Evolutionary conservation across 2,329 filamentous ascomycete species (phyloP).

Genomic region (Cordyceps tenuipes): DNA sequence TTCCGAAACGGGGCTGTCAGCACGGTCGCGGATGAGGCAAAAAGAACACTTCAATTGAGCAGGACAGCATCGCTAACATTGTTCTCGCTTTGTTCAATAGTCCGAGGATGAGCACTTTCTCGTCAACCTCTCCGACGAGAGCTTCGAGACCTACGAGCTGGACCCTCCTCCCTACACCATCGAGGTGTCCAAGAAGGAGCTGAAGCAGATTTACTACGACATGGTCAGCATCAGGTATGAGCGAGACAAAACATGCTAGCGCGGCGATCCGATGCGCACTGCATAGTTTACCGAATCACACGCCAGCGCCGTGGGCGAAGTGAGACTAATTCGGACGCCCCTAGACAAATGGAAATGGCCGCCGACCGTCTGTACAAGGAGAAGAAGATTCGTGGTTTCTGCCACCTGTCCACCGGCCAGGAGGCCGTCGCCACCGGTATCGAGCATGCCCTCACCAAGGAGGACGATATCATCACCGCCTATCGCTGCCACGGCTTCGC

Average conservation of each 20-base stretch:
- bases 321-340: slow-evolving; percentile 21
- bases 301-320: neutral
- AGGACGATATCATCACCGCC: slow-evolving; percentile 92
- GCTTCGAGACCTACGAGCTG: slow-evolving; percentile 98
- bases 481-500: slow-evolving; percentile 99
- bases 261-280: neutral
- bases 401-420: slow-evolving; percentile 94
- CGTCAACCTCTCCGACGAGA: slow-evolving; percentile 91
- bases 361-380: slow-evolving; percentile 99
- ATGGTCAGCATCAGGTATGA: slow-evolving; percentile 90
- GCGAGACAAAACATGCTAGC: slow-evolving; percentile 3
- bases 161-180: slow-evolving; percentile 92
- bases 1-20: neutral
- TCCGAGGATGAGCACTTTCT: slow-evolving; percentile 91
- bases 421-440: slow-evolving; percentile 97
- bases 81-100: slow-evolving; percentile 34
- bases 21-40: neutral
- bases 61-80: neutral
- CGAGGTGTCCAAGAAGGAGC: slow-evolving; percentile 90
- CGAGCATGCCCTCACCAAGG: slow-evolving; percentile 85
- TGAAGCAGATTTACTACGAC: slow-evolving; percentile 98
- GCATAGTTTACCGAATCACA: too few relatives aligned
- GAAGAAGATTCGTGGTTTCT: slow-evolving; percentile 99
- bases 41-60: neutral
- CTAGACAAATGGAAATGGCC: slow-evolving; percentile 98